Base-by-base conservation (phyloP, 257 asterid genomes). In the Petunia axillaris region DNA sequence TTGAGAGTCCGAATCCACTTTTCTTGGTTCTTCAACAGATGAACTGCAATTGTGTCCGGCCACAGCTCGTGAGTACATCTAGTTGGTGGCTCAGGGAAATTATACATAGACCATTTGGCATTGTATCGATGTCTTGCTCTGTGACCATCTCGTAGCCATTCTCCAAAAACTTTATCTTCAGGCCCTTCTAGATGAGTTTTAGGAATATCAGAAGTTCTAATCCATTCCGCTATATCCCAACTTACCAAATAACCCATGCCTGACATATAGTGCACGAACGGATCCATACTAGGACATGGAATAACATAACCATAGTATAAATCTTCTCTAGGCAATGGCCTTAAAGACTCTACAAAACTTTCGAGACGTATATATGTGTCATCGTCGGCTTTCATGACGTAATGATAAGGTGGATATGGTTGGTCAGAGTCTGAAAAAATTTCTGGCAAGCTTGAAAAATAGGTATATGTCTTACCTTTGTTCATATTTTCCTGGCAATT, bases 161-260 rank as follows among this genome's bases (percentile, higher is more conserved):
- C 93, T 7, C 99, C 99, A 25, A 95, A 93, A 5, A 84, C 83
- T 76, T 80, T 89, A 55, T 95, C 99, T 81, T 93, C 98, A 0
- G 98, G 96, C 0, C 98, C 98, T 75, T 89, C 89, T 9, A 90
- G 80, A 84, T 90, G 87, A 64, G 76, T 87, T 64, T 71, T 87
- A 0, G 99, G 98, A 4, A 95, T 91, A 38, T 95, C 93, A 6
- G 97, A 91, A 0, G 83, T 89, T n/a, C 79, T 89, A 38, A 95
- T 79, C 99, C 99, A 95, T 85, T 93, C 97, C 0, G 86, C 97
- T 2, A 91, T 86, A 58, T 94, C 98, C 98, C 98, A 94, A 4
- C 98, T 91, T 5, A 95, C 90, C 15, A 95, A 79, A 74, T 93
- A 93, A 1, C 99, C 99, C 99, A 95, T 95, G 8, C 99, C 99